Conservation (phyloP, 805 yeast species). For the Myxozyma mucilagina region DNA sequence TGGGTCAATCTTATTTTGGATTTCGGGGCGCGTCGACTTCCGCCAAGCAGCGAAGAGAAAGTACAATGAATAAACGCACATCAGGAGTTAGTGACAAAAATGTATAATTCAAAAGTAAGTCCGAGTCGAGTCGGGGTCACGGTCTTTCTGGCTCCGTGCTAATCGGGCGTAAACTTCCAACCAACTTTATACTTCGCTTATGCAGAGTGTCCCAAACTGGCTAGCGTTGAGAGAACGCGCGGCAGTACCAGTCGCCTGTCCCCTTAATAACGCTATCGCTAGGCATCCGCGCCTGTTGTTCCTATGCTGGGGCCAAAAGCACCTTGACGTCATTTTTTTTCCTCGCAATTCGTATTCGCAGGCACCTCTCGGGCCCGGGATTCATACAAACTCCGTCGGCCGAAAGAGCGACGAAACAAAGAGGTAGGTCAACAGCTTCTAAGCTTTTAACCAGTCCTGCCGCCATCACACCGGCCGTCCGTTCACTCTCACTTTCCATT, state of each 20-base stretch:
- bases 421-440: too few species aligned
- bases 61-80: too few species aligned
- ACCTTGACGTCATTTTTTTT: background rate
- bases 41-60: too few species aligned
- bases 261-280: background rate
- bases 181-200: background rate
- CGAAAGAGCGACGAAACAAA: background rate
- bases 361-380: slow-evolving; percentile 4
- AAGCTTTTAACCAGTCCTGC: background rate
- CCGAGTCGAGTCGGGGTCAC: too few species aligned
- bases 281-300: background rate
- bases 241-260: background rate
- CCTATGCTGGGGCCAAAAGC: background rate
- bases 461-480: background rate
- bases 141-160: too few species aligned
- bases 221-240: slow-evolving; percentile 13
- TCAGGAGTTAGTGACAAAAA: too few species aligned
- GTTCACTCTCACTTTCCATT: background rate
- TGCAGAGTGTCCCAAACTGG: background rate
- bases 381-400: slow-evolving; percentile 9
- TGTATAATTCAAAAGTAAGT: too few species aligned
- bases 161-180: too few species aligned
- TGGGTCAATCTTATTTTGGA: too few species aligned
- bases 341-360: background rate
- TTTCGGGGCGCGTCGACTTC: background rate